Evolutionary conservation across 2,329 filamentous ascomycete species (phyloP).

Genomic region (Echinosphaeria canescens): DNA sequence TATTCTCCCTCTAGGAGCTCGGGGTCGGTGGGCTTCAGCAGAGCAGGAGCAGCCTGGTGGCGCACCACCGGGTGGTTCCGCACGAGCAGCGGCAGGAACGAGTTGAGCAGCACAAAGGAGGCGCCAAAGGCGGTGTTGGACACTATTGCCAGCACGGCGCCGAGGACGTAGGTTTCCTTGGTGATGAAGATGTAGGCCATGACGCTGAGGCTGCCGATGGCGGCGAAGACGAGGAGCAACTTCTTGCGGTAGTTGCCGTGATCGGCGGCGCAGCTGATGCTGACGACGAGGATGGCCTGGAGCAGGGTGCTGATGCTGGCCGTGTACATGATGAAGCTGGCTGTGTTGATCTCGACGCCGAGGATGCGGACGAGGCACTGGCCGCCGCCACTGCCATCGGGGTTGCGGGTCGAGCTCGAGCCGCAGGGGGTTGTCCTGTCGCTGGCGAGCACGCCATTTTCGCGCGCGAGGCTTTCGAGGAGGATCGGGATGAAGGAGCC

Average conservation of each 20-base stretch:
- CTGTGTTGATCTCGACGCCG: constrained; percentile 79
- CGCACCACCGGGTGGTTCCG: constrained; percentile 48
- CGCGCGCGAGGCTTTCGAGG: constrained; percentile 78
- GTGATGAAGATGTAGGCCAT: constrained; percentile 75
- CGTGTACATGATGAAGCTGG: constrained; percentile 92
- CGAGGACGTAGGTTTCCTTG: constrained; percentile 57
- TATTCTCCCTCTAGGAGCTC: too few species aligned
- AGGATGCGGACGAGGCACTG: constrained; percentile 73
- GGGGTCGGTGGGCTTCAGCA: constrained; percentile 2
- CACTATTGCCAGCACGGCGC: constrained; percentile 66
- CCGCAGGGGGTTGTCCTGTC: constrained; percentile 60
- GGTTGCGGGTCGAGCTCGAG: constrained; percentile 29
- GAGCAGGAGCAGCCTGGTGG: too few species aligned
- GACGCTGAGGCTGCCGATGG: constrained; percentile 57
- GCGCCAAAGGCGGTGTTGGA: constrained; percentile 90
- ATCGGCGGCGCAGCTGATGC: constrained; percentile 89
- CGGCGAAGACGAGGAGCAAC: constrained; percentile 67
- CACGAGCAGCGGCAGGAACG: constrained; percentile 79
- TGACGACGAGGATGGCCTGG: constrained; percentile 80
- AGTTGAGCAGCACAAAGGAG: constrained; percentile 89
- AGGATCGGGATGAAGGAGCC: constrained; percentile 92
- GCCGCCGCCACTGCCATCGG: constrained; percentile 18
- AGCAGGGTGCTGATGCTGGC: constrained; percentile 83
- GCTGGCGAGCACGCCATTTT: constrained; percentile 69
- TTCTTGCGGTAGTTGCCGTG: constrained; percentile 85